Conservation (phyloP, 1,139 yeast genomes). For the Protomyces inundatus region DNA sequence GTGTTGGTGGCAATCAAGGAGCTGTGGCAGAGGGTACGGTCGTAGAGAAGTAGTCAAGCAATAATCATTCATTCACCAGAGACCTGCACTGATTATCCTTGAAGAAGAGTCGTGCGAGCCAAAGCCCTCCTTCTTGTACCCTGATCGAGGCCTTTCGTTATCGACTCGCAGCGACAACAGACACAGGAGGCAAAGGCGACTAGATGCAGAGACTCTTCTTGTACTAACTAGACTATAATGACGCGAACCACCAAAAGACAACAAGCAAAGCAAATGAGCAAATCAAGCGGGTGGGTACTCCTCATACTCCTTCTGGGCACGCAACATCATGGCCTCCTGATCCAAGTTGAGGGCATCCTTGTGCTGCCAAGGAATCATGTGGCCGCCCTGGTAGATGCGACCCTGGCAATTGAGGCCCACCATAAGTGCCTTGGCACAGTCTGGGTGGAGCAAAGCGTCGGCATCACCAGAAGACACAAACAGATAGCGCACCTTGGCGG, state of each 20-base stretch:
- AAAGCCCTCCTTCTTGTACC: too few species aligned
- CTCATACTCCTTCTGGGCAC: slow-evolving; percentile 13
- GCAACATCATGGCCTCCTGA: slow-evolving; percentile 23
- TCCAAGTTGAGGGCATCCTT: slow-evolving; percentile 12
- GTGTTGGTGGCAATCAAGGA: not conserved
- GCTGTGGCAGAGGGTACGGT: too few species aligned
- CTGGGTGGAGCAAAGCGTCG: slow-evolving; percentile 7
- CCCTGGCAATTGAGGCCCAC: slow-evolving; percentile 15
- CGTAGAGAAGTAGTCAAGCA: too few species aligned
- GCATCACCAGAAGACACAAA: slow-evolving; percentile 17
- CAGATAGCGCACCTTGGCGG: slow-evolving; percentile 16
- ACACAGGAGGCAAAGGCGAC: too few species aligned
- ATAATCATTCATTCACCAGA: too few species aligned
- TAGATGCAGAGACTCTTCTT: too few species aligned
- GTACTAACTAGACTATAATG: too few species aligned
- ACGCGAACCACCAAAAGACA: too few species aligned
- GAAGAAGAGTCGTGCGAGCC: too few species aligned
- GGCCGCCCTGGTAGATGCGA: slow-evolving; percentile 18
- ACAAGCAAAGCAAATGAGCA: not conserved
- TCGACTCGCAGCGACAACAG: too few species aligned
- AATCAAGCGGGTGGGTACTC: slow-evolving; percentile 12
- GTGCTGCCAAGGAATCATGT: slow-evolving; percentile 15
- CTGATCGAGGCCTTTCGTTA: too few species aligned
- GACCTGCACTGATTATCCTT: too few species aligned
- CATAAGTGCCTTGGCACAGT: slow-evolving; percentile 20